phyloP scores from a whole-genome alignment of 2,329 filamentous ascomycete species.

The Stachybotrys elegans region DNA sequence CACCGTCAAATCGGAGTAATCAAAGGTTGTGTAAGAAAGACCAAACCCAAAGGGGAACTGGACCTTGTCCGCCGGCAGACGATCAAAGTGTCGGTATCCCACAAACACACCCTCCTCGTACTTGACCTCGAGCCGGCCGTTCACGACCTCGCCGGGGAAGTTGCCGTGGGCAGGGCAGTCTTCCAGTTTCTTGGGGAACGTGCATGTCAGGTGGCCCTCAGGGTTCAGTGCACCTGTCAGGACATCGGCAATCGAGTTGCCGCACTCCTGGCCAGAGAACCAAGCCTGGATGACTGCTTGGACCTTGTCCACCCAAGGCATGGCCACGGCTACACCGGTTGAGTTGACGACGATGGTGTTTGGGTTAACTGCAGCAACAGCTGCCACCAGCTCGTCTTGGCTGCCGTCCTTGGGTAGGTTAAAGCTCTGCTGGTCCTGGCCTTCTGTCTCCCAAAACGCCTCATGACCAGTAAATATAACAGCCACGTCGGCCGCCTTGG shows the following conservation, averaged over 20 bases:
- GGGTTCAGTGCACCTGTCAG: conserved; percentile 61
- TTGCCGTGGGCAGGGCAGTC: conserved; percentile 64
- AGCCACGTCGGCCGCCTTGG: conserved; percentile 56
- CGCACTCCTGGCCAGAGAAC: conserved; percentile 66
- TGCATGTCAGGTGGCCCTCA: conserved; percentile 58
- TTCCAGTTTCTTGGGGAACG: conserved; percentile 54
- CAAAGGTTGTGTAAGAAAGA: conserved; percentile 32
- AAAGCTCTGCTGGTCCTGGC: conserved; percentile 66
- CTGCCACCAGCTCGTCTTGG: conserved; percentile 55
- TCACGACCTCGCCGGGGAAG: conserved; percentile 41
- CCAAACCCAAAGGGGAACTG: conserved; percentile 63
- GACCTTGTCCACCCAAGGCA: conserved; percentile 51
- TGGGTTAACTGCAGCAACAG: conserved; percentile 51
- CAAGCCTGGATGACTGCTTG: conserved; percentile 61
- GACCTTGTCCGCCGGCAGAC: conserved; percentile 46
- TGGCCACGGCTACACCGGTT: conserved; percentile 57
- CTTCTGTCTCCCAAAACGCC: conserved; percentile 42
- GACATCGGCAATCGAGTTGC: conserved; percentile 63
- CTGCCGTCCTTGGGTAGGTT: conserved; percentile 56
- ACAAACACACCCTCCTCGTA: conserved; percentile 69
- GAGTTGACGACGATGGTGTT: conserved; percentile 60
- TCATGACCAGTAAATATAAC: conserved; percentile 53
- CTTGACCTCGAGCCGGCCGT: conserved; percentile 48
- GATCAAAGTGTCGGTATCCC: conserved; percentile 65
- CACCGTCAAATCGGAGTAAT: conserved; percentile 55